A percentile compares a stretch with the other conserved stretches of the same genome.
phyloP scores from a whole-genome alignment of 208 protist species.

The Trypanosoma lewisi region DNA sequence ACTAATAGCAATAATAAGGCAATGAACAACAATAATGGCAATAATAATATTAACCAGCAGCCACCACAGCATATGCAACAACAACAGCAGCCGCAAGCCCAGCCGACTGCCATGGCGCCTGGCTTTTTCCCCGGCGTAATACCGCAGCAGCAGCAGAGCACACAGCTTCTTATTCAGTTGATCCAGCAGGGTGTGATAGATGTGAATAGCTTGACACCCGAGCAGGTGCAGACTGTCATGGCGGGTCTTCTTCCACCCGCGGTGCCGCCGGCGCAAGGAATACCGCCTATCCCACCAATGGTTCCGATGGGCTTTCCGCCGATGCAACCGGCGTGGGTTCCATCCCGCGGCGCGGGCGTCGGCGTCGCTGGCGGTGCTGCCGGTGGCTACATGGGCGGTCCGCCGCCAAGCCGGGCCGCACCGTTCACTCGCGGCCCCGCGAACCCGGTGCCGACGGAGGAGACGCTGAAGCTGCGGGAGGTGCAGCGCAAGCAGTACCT shows the following conservation, averaged over 20 bases:
- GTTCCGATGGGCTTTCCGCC: conserved; percentile 23
- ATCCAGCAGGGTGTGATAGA: conserved; percentile 73
- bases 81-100: conserved; percentile 20
- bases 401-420: not conserved
- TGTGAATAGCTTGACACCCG: conserved; percentile 50
- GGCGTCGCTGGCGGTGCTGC: conserved; percentile 8
- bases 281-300: conserved; percentile 15
- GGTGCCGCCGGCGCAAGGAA: not conserved
- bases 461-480: conserved; percentile 74
- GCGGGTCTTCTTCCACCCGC: conserved; percentile 22
- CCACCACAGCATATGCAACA: conserved; percentile 25
- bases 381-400: not conserved
- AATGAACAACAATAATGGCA: conserved; percentile 8
- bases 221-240: conserved; percentile 52
- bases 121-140: conserved; percentile 27
- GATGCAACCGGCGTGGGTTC: conserved; percentile 25
- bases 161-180: conserved; percentile 65
- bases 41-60: conserved; percentile 9
- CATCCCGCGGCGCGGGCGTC: conserved; percentile 13
- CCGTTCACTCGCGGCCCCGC: conserved; percentile 27
- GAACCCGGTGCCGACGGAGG: conserved; percentile 58
- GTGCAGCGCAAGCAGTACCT: conserved; percentile 81
- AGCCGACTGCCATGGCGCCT: not conserved
- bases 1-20: conserved; percentile 8
- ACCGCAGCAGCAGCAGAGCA: conserved; percentile 47